These are phyloP conservation scores for Pelargonium myrrhifolium DNA, from an alignment of 441 rosid genomes.

Conservation along the genomic window DNA sequence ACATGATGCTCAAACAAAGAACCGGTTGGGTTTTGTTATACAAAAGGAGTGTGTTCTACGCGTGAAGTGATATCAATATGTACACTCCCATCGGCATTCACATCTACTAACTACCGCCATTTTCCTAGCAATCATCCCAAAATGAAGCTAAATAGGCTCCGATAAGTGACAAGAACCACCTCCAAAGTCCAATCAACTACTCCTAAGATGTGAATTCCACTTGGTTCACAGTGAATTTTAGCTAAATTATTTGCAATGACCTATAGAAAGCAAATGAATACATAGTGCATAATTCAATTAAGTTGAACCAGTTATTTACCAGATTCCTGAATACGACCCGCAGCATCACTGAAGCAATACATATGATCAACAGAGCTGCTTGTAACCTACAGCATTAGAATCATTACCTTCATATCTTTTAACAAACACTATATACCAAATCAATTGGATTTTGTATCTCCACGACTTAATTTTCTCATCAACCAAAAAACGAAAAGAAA, in stretches of 20 bases:
- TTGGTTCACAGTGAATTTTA: too few species aligned
- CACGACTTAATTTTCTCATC: not conserved
- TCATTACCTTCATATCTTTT: not conserved
- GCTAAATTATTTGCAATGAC: too few species aligned
- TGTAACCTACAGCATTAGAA: constrained; percentile 41
- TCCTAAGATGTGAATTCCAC: not conserved
- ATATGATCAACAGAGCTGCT: constrained; percentile 67
- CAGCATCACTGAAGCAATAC: constrained; percentile 75
- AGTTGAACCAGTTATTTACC: constrained; percentile 24
- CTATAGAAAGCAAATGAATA: too few species aligned
- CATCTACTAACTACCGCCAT: not conserved
- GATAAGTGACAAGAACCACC: not conserved
- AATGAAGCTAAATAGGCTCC: not conserved
- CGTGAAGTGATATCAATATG: not conserved
- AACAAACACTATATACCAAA: not conserved
- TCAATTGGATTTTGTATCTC: not conserved
- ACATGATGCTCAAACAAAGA: not conserved
- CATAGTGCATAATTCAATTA: too few species aligned
- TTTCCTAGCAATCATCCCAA: not conserved
- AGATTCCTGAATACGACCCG: constrained; percentile 71
- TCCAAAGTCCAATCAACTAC: not conserved
- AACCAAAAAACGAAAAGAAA: not conserved
- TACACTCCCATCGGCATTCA: not conserved
- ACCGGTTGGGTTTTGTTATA: not conserved
- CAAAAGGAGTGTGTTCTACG: not conserved